Evolutionary conservation across 352 stramenopile genomes (phyloP), one percentile per base, ranked within the genome.

Genomic region (Pythium aristosporum): DNA sequence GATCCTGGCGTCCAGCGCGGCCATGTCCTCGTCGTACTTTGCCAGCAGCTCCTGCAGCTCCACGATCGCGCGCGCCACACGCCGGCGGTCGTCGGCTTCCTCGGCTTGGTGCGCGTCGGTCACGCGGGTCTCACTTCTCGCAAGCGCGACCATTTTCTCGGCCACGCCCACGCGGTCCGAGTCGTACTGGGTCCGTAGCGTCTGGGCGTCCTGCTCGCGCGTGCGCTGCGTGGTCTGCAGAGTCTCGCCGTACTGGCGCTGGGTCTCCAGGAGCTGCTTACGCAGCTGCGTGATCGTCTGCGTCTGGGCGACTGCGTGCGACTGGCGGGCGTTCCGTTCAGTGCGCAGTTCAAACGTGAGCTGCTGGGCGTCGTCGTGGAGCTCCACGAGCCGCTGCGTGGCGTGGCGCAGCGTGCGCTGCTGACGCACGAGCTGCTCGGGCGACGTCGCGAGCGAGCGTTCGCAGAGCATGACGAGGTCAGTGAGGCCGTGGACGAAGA

Each of bases 301-400:
- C 21, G 63, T 55, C 47, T 80, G 73, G 42, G 73, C 77, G 13
- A 67, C 42, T 15, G 60, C 65, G 60, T 77, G 75, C 4, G 34
- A 43, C 18, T 61, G 51, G 3, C 72, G 76, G 10, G 69, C 57
- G 21, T 85, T 75, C 0, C 69, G 74, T 51, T 76, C 71, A 18
- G 72, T 61, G 11, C 61, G 21, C 5, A 92, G 76, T 55, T 92
- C 83, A 41, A 89, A 88, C 20, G 59, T 59, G 12, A 89, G 67
- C 62, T 91, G 83, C 44, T 76, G 74, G 11, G 76, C 66, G 55
- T 92, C 81, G 65, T 91, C 78, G 47, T 89, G 76, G 7, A 68
- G 62, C 37, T 92, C 83, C 16, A 77, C 76, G 41, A 92, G 72
- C 7, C 79, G 79, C 53, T 85, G 43, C 23, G 74, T 63, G n/a